Evolutionary conservation across 371 early-diverging fungal species (phyloP).

Genomic region (Mucor indicus): DNA sequence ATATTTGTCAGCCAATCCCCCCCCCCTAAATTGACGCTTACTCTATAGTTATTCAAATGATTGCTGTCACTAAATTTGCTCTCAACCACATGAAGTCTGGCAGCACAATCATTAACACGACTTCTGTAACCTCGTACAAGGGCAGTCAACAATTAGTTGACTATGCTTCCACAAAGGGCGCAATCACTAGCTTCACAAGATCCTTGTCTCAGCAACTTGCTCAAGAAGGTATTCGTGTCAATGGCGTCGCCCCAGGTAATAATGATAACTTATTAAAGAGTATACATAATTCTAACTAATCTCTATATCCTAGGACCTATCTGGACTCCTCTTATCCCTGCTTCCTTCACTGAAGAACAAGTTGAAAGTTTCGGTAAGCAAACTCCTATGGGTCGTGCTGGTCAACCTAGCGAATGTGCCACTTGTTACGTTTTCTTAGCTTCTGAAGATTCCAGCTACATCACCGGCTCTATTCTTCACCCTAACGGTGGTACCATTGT

Average conservation of each 20-base stretch:
- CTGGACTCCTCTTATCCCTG: conserved; percentile 53
- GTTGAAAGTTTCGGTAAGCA: conserved; percentile 45
- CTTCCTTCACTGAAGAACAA: conserved; percentile 46
- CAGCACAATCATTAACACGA: conserved; percentile 34
- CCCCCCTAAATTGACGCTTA: too few relatives aligned
- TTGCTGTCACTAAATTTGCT: conserved; percentile 33
- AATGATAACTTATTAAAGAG: too few relatives aligned
- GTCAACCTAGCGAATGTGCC: conserved; percentile 52
- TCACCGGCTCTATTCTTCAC: conserved; percentile 53
- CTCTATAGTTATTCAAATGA: conserved; percentile 28
- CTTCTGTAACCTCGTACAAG: conserved; percentile 39
- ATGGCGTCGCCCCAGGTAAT: conserved; percentile 42
- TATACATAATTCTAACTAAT: too few relatives aligned
- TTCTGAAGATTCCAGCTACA: conserved; percentile 43
- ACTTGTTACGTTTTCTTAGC: conserved; percentile 46
- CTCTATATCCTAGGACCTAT: conserved; percentile 29
- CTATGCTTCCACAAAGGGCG: conserved; percentile 34
- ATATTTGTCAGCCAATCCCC: background rate
- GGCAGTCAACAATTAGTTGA: conserved; percentile 31
- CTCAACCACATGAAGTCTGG: conserved; percentile 33
- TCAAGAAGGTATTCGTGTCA: conserved; percentile 40
- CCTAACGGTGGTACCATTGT: conserved; percentile 34
- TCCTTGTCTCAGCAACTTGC: conserved; percentile 43
- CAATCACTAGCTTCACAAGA: conserved; percentile 42
- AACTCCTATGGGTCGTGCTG: conserved; percentile 50